These are phyloP conservation scores for Colletotrichum falcatum DNA, from an alignment of 2,329 filamentous ascomycete species.

Conservation along the genomic window DNA sequence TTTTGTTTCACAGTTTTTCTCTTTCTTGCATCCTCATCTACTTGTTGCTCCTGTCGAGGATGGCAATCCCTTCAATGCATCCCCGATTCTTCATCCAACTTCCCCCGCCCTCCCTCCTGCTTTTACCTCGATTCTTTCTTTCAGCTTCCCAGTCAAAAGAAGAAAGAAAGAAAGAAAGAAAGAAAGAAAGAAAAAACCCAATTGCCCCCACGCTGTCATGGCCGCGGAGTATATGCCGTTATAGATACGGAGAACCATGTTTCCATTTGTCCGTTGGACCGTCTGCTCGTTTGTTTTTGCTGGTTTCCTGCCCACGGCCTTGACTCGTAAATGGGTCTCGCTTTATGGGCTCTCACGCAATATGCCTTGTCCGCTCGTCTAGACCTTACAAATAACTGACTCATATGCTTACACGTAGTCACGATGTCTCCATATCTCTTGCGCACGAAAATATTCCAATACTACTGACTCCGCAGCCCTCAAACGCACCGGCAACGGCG, in stretches of 20 bases:
- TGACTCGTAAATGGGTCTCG: constrained; percentile 37
- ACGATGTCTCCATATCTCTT: constrained; percentile 61
- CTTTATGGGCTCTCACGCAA: constrained; percentile 16
- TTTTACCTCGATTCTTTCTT: constrained; percentile 11
- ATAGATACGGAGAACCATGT: background rate
- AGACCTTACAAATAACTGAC: constrained; percentile 24
- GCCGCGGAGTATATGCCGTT: constrained; percentile 35
- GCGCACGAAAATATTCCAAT: constrained; percentile 59
- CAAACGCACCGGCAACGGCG: background rate
- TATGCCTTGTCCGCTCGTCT: constrained; percentile 22
- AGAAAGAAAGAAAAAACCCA: too few relatives aligned
- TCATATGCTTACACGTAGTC: constrained; percentile 47
- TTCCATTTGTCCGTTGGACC: constrained; percentile 26
- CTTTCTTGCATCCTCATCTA: background rate
- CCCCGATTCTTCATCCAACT: background rate
- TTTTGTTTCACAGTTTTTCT: background rate
- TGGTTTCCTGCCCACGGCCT: background rate
- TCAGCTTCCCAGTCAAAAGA: background rate
- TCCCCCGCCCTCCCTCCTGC: constrained; percentile 41
- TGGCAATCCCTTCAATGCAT: background rate
- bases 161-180: too few relatives aligned
- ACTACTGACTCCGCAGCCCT: constrained; percentile 49
- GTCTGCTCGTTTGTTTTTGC: constrained; percentile 3
- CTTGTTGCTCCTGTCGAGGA: background rate
- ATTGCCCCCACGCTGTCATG: background rate